phyloP scores from a whole-genome alignment of 2,329 filamentous ascomycete genomes.

The Monosporascus sp. region DNA sequence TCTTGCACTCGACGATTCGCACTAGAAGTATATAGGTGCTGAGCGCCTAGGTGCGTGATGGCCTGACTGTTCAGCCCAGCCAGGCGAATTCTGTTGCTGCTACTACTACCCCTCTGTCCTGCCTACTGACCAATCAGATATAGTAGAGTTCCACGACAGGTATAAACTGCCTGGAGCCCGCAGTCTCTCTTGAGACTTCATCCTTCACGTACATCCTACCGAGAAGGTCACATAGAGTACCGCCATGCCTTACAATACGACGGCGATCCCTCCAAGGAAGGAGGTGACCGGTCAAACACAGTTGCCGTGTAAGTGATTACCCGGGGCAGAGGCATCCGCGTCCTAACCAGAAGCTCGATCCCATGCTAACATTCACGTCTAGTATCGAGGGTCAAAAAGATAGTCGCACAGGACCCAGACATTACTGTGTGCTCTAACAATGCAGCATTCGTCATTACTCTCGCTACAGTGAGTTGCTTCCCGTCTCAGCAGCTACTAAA shows the following conservation, averaged over 20 bases:
- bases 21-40: too few species aligned
- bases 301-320: conserved; percentile 65
- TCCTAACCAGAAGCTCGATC: neutral
- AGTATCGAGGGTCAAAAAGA: conserved; percentile 96
- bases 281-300: conserved; percentile 82
- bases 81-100: too few species aligned
- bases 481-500: neutral
- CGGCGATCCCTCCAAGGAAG: conserved; percentile 71
- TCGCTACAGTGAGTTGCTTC: conserved; percentile 64
- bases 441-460: conserved; percentile 86
- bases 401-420: conserved; percentile 83
- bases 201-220: too few species aligned
- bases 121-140: too few species aligned
- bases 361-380: neutral
- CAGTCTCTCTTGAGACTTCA: too few species aligned
- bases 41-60: too few species aligned
- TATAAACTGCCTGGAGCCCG: too few species aligned
- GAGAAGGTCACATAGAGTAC: neutral
- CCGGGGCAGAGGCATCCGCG: too few species aligned
- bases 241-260: conserved; percentile 85
- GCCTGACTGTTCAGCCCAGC: too few species aligned
- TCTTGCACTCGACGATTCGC: too few species aligned
- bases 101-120: too few species aligned
- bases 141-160: too few species aligned
- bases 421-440: conserved; percentile 85